Percentiles rank a stretch among this genome's conserved stretches.
Conservation (phyloP, 192 early-diverging fungal species). For the Lobosporangium transversale region DNA sequence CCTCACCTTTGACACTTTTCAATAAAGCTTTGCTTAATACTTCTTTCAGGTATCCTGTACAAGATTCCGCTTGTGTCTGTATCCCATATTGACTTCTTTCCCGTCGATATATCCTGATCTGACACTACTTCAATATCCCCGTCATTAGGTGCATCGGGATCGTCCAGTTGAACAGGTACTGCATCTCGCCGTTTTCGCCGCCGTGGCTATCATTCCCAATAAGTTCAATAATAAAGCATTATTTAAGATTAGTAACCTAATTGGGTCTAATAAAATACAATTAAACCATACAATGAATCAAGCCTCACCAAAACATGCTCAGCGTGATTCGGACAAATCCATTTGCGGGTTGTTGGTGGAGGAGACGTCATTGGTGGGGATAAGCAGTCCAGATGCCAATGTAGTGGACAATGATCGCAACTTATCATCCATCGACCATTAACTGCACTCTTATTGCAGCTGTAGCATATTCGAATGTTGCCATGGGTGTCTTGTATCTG, state of each 20-base stretch:
- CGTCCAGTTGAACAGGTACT: constrained; percentile 18
- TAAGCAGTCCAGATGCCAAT: constrained; percentile 67
- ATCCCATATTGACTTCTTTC: constrained; percentile 16
- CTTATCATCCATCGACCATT: constrained; percentile 52
- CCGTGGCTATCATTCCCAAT: constrained; percentile 29
- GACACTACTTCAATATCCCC: constrained; percentile 56
- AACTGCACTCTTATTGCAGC: constrained; percentile 54
- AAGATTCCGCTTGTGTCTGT: constrained; percentile 36
- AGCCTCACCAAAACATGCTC: constrained; percentile 56
- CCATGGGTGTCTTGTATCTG: constrained; percentile 51
- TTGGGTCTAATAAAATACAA: too few species aligned
- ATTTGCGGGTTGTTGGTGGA: constrained; percentile 56
- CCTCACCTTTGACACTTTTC: constrained; percentile 51
- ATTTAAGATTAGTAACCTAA: too few species aligned
- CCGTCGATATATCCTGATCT: constrained; percentile 3
- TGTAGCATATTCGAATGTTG: constrained; percentile 51
- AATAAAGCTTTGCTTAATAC: constrained; percentile 54
- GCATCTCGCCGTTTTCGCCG: constrained; percentile 48
- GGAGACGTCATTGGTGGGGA: constrained; percentile 59
- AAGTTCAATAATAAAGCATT: not conserved
- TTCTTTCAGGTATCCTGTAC: constrained; percentile 52
- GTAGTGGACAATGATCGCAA: constrained; percentile 62
- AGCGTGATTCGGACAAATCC: constrained; percentile 67
- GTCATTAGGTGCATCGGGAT: constrained; percentile 37
- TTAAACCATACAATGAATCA: too few species aligned